A percentile compares a stretch with the other conserved stretches of the same genome.
These are phyloP conservation scores for Solanum bukasovii DNA, from an alignment of 257 asterid species.

Conservation along the genomic window DNA sequence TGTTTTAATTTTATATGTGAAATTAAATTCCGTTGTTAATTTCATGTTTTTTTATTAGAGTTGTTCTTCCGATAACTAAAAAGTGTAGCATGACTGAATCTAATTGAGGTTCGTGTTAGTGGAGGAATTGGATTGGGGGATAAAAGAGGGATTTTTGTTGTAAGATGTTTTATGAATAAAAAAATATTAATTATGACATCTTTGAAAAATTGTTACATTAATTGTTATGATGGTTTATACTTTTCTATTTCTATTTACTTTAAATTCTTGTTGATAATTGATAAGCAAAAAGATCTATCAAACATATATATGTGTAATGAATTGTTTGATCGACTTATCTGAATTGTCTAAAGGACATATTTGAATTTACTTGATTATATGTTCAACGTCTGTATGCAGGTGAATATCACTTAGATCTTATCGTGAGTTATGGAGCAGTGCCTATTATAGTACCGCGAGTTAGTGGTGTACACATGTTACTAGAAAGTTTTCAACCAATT, in stretches of 20 bases:
- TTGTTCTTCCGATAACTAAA: background rate
- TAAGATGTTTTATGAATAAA: background rate
- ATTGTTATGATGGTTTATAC: background rate
- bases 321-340: background rate
- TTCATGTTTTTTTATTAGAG: background rate
- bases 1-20: background rate
- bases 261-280: background rate
- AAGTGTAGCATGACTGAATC: background rate
- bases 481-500: conserved; percentile 76
- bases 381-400: conserved; percentile 21
- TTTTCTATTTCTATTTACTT: background rate
- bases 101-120: background rate
- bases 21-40: background rate
- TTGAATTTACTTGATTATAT: background rate
- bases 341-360: background rate
- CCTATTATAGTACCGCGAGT: conserved; percentile 86
- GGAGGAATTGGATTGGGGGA: background rate
- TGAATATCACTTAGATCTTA: conserved; percentile 74
- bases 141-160: background rate
- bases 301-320: background rate
- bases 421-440: conserved; percentile 68
- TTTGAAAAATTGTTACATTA: background rate
- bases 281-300: background rate
- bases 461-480: conserved; percentile 52
- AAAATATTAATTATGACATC: background rate